Percentiles rank a stretch among this genome's conserved stretches.
These are phyloP conservation scores for Metschnikowia hibisci DNA, from an alignment of 805 yeast species.

Conservation along the genomic window DNA sequence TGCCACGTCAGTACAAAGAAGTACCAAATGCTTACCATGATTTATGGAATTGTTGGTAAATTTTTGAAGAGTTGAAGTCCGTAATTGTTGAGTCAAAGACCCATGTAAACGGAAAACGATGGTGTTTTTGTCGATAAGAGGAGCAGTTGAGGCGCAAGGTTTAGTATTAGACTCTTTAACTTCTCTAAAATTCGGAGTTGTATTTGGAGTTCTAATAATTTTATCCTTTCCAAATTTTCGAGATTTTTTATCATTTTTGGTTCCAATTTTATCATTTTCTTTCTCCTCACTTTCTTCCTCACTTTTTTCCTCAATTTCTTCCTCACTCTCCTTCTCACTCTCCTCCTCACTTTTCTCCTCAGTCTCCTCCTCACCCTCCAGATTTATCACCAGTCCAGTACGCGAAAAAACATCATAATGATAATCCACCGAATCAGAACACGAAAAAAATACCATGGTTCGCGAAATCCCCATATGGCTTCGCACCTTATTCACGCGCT, in stretches of 20 bases:
- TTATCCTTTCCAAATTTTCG: background rate
- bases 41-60: slow-evolving; percentile 46
- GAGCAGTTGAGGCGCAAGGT: slow-evolving; percentile 49
- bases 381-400: slow-evolving; percentile 43
- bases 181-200: background rate
- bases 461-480: slow-evolving; percentile 37
- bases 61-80: slow-evolving; percentile 70
- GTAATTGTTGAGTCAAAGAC: slow-evolving; percentile 75
- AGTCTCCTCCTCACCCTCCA: slow-evolving; percentile 22
- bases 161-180: slow-evolving; percentile 10
- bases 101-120: slow-evolving; percentile 79
- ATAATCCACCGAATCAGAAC: slow-evolving; percentile 95
- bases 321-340: slow-evolving; percentile 15
- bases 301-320: slow-evolving; percentile 11
- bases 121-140: slow-evolving; percentile 42
- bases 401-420: slow-evolving; percentile 74
- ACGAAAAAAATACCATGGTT: slow-evolving; percentile 83
- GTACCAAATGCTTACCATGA: slow-evolving; percentile 48
- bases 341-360: slow-evolving; percentile 17
- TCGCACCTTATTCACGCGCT: slow-evolving; percentile 34
- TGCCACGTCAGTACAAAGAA: slow-evolving; percentile 97
- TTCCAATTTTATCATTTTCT: background rate
- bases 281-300: background rate
- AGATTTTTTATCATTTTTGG: background rate
- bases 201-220: background rate